Conservation (phyloP, 371 early-diverging fungal species). For the Syncephalastrum sp. region DNA sequence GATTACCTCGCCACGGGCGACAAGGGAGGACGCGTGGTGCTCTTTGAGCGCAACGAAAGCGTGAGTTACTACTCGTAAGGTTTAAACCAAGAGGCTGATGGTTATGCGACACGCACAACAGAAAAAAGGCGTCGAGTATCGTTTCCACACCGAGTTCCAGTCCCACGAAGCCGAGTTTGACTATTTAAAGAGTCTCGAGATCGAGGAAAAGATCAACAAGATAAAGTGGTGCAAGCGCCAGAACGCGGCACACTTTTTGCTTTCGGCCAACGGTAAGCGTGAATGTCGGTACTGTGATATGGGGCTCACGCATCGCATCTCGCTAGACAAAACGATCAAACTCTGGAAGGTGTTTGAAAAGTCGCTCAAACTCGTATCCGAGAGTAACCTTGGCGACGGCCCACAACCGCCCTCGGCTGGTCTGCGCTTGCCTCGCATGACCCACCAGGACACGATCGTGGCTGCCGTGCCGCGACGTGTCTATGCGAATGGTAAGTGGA, state of each 20-base stretch:
- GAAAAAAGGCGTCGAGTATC: slow-evolving; percentile 93
- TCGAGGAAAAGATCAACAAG: slow-evolving; percentile 95
- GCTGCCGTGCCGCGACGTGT: slow-evolving; percentile 83
- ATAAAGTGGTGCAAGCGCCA: slow-evolving; percentile 87
- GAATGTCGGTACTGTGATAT: too few species aligned
- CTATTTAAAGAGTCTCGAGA: slow-evolving; percentile 94
- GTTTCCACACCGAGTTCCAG: slow-evolving; percentile 92
- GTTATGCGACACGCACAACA: slow-evolving; percentile 19
- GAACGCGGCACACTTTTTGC: slow-evolving; percentile 86
- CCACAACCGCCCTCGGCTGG: slow-evolving; percentile 24
- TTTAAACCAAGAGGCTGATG: neutral
- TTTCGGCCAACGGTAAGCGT: slow-evolving; percentile 85
- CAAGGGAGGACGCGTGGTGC: slow-evolving; percentile 88
- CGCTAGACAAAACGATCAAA: slow-evolving; percentile 88
- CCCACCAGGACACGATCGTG: slow-evolving; percentile 80
- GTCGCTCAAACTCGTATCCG: slow-evolving; percentile 79
- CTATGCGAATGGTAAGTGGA: slow-evolving; percentile 72
- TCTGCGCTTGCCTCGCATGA: slow-evolving; percentile 72
- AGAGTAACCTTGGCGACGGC: slow-evolving; percentile 65
- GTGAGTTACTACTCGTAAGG: slow-evolving; percentile 47
- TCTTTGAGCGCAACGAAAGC: slow-evolving; percentile 86
- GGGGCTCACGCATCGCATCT: neutral
- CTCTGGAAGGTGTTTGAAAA: slow-evolving; percentile 94
- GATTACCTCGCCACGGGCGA: slow-evolving; percentile 93
- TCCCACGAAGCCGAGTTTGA: slow-evolving; percentile 97